These are phyloP conservation scores for Sophora flavescens DNA, from an alignment of 306 rosid genomes.

Conservation along the genomic window DNA sequence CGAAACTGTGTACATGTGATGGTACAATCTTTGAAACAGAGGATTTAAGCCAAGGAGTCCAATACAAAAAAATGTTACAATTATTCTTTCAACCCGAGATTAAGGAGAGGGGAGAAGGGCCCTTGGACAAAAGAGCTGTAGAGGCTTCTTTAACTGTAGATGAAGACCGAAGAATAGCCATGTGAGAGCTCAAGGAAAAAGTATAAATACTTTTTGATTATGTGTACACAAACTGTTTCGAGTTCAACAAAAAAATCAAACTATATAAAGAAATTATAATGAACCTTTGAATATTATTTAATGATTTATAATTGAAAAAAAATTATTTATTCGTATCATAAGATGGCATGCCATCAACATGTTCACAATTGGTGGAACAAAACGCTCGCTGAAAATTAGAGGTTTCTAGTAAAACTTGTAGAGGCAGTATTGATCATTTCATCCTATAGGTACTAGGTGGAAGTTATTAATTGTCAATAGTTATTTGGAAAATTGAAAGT, in stretches of 20 bases:
- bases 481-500: too few species aligned
- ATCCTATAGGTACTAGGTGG: neutral
- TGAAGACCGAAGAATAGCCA: constrained; percentile 18
- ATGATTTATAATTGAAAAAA: too few species aligned
- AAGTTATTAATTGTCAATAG: neutral
- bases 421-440: neutral
- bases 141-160: constrained; percentile 29
- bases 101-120: constrained; percentile 35
- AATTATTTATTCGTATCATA: neutral
- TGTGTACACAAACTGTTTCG: neutral
- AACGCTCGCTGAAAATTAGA: neutral
- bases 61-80: constrained; percentile 1
- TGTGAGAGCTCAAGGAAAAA: constrained; percentile 1
- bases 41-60: neutral
- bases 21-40: neutral
- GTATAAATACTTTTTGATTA: neutral
- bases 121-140: neutral
- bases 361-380: neutral
- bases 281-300: too few species aligned
- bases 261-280: neutral
- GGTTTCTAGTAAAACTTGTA: neutral
- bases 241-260: neutral
- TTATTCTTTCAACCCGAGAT: neutral
- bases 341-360: neutral
- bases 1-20: neutral